Base-by-base conservation (phyloP, 2,329 filamentous ascomycete species). In the Cadophora gregata region DNA sequence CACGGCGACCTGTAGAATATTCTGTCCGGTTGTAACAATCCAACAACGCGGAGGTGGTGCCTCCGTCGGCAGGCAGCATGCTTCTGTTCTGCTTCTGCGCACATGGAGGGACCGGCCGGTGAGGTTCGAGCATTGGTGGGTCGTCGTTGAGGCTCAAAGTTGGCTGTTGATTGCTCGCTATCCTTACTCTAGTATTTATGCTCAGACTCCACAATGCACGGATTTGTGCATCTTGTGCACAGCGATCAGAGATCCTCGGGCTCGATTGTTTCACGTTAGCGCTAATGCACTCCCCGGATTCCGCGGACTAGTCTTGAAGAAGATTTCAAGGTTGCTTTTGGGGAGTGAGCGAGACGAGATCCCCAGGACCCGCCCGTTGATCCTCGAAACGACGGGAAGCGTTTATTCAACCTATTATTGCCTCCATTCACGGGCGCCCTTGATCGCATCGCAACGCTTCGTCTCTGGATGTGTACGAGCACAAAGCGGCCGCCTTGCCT, bases 201-300 rank as follows among this genome's bases (percentile, higher is more conserved):
- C 56, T 27, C 7, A 3, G 7, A n/a, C 36, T 47, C 56, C 42
- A 59, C 42, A 19, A 61, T 69, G 68, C 68, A 71, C 55, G 66
- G 64, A 59, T 27, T 59, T 59, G 56, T 59, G 56, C 56, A 31
- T 29, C 14, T 47, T 45, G 56, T 59, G 36, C 38, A 47, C 10
- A 45, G 8, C 21, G 38, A 29, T 29, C 24, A n/a, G 24, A 16
- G 59, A 42, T 62, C 29, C 45, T 51, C 56, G 61, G 59, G 27
- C 33, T 31, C 16, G 50, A 62, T 60, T 47, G 66, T 69, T 71
- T 70, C 62, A 59, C 62, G 27, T 66, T 68, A 72, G 70, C 71
- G 71, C 71, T 67, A 63, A 69, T 69, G 67, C 63, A 64, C 58
- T 55, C 69, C 66, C 70, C 68, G 61, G 69, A 67, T 69, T 66